Evolutionary conservation across 2,329 filamentous ascomycete species (phyloP), one percentile per base, ranked within the genome.

Genomic region (Chaetomium sp.): DNA sequence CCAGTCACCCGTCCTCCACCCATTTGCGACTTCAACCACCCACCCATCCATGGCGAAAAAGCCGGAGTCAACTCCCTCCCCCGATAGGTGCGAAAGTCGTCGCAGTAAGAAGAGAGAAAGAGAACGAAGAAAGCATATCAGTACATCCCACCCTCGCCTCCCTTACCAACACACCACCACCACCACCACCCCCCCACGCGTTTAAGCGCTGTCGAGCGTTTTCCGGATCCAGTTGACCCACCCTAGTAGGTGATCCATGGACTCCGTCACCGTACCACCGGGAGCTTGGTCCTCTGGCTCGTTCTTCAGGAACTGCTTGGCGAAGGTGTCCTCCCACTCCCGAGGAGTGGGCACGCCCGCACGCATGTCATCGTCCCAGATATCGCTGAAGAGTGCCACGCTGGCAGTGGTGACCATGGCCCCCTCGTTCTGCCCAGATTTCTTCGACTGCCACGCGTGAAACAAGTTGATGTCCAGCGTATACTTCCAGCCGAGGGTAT

Each of bases 401-500:
- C 68, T 69, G 2, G 58, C 66, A 7, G 51, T 60, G 12, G 57
- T 63, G 12, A 27, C 16, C 9, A 64, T 60, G 9, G 49, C 6
- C 10, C 19, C 8, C n/a, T 60, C 65, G 8, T 57, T 10, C 47
- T 62, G 16, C 51, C 59, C 56, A 5, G 56, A 9, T 21, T 33
- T 47, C 23, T 42, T 42, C 35, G 50, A 45, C 6, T 25, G 10
- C 75, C 77, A 78, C 23, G 73, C 70, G 33, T 75, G 75, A 63
- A 75, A 75, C 21, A 78, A 68, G 7, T 72, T 68, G 16, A 80
- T 67, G 58, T 80, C 74, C 16, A 77, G 25, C 70, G 65, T 49
- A 74, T 78, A 69, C 4, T 69, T 71, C 71, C 29, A 33, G 47
- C 62, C 73, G 12, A 77, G 33, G 69, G 63, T 51, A 74, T 78